Conservation (phyloP, 139 green algal genomes). For the Tetradesmus lagerheimii region DNA sequence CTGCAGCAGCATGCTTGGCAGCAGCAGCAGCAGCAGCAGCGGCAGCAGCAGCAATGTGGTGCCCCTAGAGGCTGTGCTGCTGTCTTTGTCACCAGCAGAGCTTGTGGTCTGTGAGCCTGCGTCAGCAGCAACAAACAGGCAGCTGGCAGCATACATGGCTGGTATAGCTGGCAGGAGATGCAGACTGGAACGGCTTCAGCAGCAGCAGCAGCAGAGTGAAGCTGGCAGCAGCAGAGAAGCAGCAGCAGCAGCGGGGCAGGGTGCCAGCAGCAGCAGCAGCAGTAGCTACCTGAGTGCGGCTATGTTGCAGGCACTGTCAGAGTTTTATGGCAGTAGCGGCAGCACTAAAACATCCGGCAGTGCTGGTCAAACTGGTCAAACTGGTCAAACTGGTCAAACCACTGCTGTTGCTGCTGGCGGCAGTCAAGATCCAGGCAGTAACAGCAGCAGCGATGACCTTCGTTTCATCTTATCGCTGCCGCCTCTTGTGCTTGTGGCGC, state of each 20-base stretch:
- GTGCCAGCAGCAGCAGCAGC: constrained; percentile 33
- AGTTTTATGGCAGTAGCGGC: not conserved
- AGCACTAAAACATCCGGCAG: not conserved
- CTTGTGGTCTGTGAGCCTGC: constrained; percentile 70
- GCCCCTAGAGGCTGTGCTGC: constrained; percentile 79
- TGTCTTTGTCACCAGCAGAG: constrained; percentile 78
- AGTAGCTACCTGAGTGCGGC: not conserved
- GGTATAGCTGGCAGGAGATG: constrained; percentile 15
- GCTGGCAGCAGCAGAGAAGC: constrained; percentile 18
- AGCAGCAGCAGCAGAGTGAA: not conserved
- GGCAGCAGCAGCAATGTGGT: constrained; percentile 45
- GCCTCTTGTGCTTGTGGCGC: constrained; percentile 60
- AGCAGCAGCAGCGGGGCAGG: constrained; percentile 3
- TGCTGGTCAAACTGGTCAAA: not conserved
- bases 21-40: constrained; percentile 47
- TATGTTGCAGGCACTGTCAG: not conserved
- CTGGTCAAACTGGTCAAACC: too few species aligned
- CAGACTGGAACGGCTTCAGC: not conserved
- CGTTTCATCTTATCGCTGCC: constrained; percentile 66
- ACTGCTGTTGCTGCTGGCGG: not conserved
- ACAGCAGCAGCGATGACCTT: not conserved
- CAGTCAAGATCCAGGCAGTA: not conserved
- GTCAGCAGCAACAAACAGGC: constrained; percentile 56
- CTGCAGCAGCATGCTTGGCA: constrained; percentile 54
- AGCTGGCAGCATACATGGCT: constrained; percentile 60